These are phyloP conservation scores for Prunus dulcis DNA, from an alignment of 306 rosid species.

Conservation along the genomic window DNA sequence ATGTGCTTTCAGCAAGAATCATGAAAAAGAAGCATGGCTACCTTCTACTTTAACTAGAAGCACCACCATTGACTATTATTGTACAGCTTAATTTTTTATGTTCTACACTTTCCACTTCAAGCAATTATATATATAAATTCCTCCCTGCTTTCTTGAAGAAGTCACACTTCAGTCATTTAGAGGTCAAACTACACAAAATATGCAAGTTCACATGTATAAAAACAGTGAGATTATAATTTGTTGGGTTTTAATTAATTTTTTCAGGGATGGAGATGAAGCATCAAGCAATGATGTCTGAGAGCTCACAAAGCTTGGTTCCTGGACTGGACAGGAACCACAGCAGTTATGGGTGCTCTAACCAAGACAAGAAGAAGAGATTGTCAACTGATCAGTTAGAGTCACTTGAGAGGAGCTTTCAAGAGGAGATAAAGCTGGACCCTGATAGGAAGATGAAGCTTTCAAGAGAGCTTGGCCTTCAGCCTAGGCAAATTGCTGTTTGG, in stretches of 20 bases:
- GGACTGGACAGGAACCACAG: constrained; percentile 40
- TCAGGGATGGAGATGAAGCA: constrained; percentile 69
- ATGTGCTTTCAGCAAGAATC: no score
- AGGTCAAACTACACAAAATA: background rate
- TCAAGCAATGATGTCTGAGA: constrained; percentile 28
- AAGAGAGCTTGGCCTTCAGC: constrained; percentile 79
- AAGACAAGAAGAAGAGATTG: constrained; percentile 73
- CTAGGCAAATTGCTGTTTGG: constrained; percentile 94
- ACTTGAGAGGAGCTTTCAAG: constrained; percentile 76
- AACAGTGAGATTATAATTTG: background rate
- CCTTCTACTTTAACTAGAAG: no score
- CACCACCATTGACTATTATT: no score
- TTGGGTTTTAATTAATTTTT: background rate
- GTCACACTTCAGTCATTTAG: background rate
- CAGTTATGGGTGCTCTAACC: constrained; percentile 19
- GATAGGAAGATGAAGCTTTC: constrained; percentile 89
- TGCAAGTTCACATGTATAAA: background rate
- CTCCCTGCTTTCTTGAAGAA: constrained; percentile 15
- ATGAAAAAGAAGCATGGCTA: no score
- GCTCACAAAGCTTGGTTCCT: constrained; percentile 22
- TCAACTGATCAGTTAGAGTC: constrained; percentile 65
- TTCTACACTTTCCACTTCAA: constrained; percentile 20
- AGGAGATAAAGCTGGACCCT: constrained; percentile 87
- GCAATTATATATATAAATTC: background rate
- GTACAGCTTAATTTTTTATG: no score